phyloP scores from a whole-genome alignment of 176 grass and related monocot genomes.

The Saccharum spontaneum region DNA sequence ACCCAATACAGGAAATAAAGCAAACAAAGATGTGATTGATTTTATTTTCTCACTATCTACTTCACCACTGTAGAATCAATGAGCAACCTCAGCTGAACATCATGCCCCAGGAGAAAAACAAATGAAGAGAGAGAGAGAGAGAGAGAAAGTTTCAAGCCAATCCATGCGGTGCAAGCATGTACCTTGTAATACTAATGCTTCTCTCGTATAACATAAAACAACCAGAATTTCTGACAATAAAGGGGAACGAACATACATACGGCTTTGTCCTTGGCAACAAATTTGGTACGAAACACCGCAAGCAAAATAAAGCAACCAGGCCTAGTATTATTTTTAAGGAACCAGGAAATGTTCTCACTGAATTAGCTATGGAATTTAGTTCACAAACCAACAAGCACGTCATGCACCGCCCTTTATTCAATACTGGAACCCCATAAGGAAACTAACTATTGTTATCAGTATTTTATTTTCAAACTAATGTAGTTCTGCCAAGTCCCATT shows the following conservation, averaged over 20 bases:
- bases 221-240: background rate
- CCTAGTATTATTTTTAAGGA: background rate
- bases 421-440: background rate
- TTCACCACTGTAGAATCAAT: conserved; percentile 20
- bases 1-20: conserved; percentile 8
- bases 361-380: conserved; percentile 2
- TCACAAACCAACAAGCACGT: background rate
- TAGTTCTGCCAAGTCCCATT: background rate
- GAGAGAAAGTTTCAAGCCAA: background rate
- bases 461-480: background rate
- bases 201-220: background rate
- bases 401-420: conserved; percentile 9
- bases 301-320: conserved; percentile 3
- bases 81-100: background rate
- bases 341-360: background rate
- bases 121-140: background rate
- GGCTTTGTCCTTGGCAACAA: background rate
- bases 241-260: background rate
- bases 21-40: background rate
- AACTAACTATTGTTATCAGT: background rate
- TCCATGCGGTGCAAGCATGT: conserved; percentile 2
- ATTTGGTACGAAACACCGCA: background rate
- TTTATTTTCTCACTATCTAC: conserved; percentile 27
- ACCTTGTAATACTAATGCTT: background rate
- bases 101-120: background rate